Conservation (phyloP, 345 rosid genomes). For the Syzygium aromaticum region DNA sequence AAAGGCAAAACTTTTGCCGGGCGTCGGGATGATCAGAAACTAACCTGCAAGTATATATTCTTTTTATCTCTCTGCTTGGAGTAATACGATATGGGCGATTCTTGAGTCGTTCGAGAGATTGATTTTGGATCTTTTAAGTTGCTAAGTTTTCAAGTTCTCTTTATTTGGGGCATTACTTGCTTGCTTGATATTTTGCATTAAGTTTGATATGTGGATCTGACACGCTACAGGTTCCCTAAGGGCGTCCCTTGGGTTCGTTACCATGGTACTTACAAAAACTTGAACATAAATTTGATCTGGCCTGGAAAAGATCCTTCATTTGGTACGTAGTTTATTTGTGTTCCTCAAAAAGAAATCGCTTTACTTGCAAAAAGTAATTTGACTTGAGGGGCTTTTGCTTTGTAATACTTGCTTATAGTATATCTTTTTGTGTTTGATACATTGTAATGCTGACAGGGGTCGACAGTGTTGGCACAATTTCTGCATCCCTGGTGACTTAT, state of each 20-base stretch:
- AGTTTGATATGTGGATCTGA: background rate
- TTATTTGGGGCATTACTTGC: background rate
- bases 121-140: background rate
- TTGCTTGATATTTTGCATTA: background rate
- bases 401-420: background rate
- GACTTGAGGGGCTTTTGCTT: background rate
- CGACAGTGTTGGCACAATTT: conserved; percentile 75
- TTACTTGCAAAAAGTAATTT: background rate
- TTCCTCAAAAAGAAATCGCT: background rate
- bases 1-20: background rate
- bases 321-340: conserved; percentile 10
- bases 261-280: conserved; percentile 56
- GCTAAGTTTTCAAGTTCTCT: background rate
- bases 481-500: conserved; percentile 81
- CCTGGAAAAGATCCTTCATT: conserved; percentile 71
- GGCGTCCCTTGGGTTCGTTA: conserved; percentile 84
- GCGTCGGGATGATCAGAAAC: background rate
- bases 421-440: background rate
- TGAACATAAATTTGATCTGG: conserved; percentile 53
- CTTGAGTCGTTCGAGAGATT: background rate
- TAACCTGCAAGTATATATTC: background rate
- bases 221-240: conserved; percentile 57
- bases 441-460: conserved; percentile 50
- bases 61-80: background rate
- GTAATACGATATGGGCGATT: background rate